phyloP scores from a whole-genome alignment of 2,329 filamentous ascomycete genomes.

The Xylaria sp. region DNA sequence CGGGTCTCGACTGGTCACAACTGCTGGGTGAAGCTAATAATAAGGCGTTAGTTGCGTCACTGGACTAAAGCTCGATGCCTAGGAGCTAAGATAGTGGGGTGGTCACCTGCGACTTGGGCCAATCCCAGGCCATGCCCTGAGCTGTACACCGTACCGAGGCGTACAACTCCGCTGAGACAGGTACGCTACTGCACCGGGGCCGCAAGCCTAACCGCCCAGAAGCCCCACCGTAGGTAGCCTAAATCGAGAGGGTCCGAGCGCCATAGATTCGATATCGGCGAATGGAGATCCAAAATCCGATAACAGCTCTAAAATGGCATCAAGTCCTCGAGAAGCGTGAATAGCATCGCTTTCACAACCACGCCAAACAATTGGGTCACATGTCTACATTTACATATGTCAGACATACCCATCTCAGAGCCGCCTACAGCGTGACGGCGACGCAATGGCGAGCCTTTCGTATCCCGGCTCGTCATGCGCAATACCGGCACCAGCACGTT shows the following conservation, averaged over 20 bases:
- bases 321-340: slow-evolving; percentile 11
- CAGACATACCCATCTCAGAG: slow-evolving; percentile 46
- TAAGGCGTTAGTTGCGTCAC: slow-evolving; percentile 14
- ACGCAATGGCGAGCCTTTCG: slow-evolving; percentile 40
- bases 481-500: slow-evolving; percentile 36
- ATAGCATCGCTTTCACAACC: slow-evolving; percentile 20
- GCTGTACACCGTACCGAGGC: not conserved
- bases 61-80: not conserved
- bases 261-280: slow-evolving; percentile 1
- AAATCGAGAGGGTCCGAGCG: not conserved
- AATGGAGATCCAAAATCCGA: not conserved
- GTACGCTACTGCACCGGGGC: not conserved
- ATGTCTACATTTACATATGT: slow-evolving; percentile 52
- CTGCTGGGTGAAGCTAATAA: not conserved
- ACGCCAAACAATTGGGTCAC: slow-evolving; percentile 42
- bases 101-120: not conserved
- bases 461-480: slow-evolving; percentile 3
- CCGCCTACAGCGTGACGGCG: slow-evolving; percentile 45
- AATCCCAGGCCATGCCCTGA: not conserved
- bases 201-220: not conserved
- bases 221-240: not conserved
- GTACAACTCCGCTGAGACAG: not conserved
- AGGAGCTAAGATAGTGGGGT: not conserved
- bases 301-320: slow-evolving; percentile 10
- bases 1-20: not conserved